Conservation (phyloP, 2,329 filamentous ascomycete genomes). For the Septoria linicola region DNA sequence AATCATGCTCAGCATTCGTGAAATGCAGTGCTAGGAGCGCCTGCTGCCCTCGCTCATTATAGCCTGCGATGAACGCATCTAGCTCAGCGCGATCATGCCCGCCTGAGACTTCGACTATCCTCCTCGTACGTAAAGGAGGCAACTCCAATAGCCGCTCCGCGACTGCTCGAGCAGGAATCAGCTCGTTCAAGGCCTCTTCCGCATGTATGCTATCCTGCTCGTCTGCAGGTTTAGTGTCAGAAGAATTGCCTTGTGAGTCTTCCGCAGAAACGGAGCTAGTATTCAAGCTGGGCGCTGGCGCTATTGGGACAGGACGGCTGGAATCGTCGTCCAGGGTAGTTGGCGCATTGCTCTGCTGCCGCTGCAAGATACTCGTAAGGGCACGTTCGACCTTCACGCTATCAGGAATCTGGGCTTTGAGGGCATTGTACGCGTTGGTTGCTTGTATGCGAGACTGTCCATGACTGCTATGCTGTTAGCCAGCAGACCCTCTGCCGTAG, state of each 20-base stretch:
- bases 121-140: background rate
- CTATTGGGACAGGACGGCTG: background rate
- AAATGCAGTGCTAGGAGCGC: background rate
- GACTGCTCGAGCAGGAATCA: background rate
- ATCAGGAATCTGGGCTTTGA: background rate
- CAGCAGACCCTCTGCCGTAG: background rate
- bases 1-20: background rate
- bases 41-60: background rate
- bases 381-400: background rate
- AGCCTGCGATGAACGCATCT: background rate
- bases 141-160: background rate
- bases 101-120: background rate
- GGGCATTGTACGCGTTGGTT: background rate
- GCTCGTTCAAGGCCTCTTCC: background rate
- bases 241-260: background rate
- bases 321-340: background rate
- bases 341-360: background rate
- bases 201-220: background rate
- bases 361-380: background rate
- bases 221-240: background rate
- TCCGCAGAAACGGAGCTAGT: too few relatives aligned
- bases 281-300: background rate
- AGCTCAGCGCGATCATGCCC: background rate
- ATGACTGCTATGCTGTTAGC: background rate
- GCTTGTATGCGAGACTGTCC: constrained; percentile 1